A percentile compares a stretch with the other conserved stretches of the same genome.
Evolutionary conservation across 1,284 basidiomycete genomes (phyloP).

Genomic region (Hypsizygus ulmarius): DNA sequence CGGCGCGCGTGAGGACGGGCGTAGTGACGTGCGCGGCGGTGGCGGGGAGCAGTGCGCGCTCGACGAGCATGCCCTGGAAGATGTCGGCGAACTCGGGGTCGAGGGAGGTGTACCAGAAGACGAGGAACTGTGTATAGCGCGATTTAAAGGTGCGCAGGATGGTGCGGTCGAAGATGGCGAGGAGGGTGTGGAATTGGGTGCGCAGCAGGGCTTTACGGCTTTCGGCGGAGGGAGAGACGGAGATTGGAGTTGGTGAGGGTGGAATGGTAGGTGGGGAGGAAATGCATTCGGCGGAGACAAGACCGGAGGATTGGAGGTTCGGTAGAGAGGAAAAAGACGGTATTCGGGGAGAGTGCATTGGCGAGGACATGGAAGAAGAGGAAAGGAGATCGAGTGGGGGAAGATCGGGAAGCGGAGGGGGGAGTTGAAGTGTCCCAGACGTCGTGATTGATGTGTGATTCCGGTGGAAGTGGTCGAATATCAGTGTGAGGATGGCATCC

Average conservation of each 20-base stretch:
- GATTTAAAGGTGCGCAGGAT: slow-evolving; percentile 96
- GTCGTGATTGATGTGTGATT: slow-evolving; percentile 33
- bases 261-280: slow-evolving; percentile 25
- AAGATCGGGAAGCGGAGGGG: slow-evolving; percentile 32
- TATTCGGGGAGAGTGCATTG: slow-evolving; percentile 17
- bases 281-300: slow-evolving; percentile 5
- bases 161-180: slow-evolving; percentile 90
- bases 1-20: slow-evolving; percentile 78
- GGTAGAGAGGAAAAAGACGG: slow-evolving; percentile 10
- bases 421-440: slow-evolving; percentile 24
- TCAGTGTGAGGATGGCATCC: slow-evolving; percentile 81
- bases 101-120: slow-evolving; percentile 95
- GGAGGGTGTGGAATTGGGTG: slow-evolving; percentile 81
- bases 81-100: slow-evolving; percentile 88
- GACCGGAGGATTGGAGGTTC: slow-evolving; percentile 15
- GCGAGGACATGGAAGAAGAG: slow-evolving; percentile 31
- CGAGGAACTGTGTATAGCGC: slow-evolving; percentile 94
- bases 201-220: slow-evolving; percentile 39
- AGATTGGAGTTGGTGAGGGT: slow-evolving; percentile 20
- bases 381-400: slow-evolving; percentile 25
- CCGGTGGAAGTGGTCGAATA: slow-evolving; percentile 80
- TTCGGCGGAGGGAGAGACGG: slow-evolving; percentile 24
- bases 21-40: slow-evolving; percentile 25
- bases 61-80: slow-evolving; percentile 91
- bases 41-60: slow-evolving; percentile 70